Conservation (phyloP, 1,139 yeast species). For the Tardiomyces blankii region DNA sequence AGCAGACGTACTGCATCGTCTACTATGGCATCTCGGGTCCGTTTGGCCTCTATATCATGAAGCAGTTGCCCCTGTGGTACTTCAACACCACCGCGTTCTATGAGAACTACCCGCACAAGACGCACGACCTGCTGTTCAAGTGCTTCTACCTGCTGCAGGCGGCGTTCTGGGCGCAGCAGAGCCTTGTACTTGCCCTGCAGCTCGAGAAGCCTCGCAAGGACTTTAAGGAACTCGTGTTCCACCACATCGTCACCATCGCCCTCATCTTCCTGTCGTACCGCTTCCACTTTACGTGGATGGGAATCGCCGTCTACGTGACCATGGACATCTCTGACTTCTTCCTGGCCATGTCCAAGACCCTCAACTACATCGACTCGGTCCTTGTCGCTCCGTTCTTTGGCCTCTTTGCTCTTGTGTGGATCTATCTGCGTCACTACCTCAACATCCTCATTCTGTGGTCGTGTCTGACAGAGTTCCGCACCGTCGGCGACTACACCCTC, state of each 20-base stretch:
- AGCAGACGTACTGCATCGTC: constrained; percentile 75
- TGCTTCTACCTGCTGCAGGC: constrained; percentile 85
- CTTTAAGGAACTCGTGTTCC: constrained; percentile 80
- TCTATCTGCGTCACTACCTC: constrained; percentile 78
- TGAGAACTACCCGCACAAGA: constrained; percentile 68
- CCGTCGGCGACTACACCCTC: constrained; percentile 72
- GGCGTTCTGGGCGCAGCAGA: constrained; percentile 96
- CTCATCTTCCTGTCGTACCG: constrained; percentile 84
- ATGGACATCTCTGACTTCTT: constrained; percentile 95
- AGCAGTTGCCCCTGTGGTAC: constrained; percentile 72
- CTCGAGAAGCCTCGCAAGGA: constrained; percentile 94
- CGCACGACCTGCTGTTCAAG: constrained; percentile 63
- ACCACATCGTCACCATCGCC: constrained; percentile 84
- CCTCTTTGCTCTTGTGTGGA: constrained; percentile 65
- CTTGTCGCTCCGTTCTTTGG: constrained; percentile 55
- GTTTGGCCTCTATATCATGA: constrained; percentile 83
- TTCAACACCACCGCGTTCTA: constrained; percentile 80
- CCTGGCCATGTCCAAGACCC: constrained; percentile 69
- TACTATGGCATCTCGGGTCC: constrained; percentile 81
- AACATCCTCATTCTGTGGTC: constrained; percentile 80
- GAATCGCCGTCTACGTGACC: constrained; percentile 78
- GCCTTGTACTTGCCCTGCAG: constrained; percentile 67
- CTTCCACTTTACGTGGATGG: constrained; percentile 95
- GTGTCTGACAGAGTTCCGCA: constrained; percentile 71
- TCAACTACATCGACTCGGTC: constrained; percentile 69